Evolutionary conservation across 78 protist species (phyloP).

Genomic region (Goniomonas avonlea): DNA sequence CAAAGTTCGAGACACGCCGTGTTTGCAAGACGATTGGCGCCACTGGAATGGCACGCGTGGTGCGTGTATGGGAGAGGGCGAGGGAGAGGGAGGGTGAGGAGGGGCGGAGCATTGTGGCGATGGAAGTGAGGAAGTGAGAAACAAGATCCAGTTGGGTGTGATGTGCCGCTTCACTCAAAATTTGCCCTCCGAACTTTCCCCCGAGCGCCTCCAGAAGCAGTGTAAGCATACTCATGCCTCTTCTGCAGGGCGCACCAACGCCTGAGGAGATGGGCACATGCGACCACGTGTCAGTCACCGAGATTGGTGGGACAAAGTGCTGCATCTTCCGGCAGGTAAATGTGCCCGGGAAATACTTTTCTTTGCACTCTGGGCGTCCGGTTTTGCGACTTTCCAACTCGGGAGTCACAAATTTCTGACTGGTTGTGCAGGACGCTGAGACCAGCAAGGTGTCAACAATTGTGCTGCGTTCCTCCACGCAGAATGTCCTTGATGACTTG

Average conservation of each 20-base stretch:
- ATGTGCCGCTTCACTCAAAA: too few relatives aligned
- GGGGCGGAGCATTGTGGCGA: too few relatives aligned
- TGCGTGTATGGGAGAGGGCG: too few relatives aligned
- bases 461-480: conserved; percentile 88
- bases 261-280: conserved; percentile 82
- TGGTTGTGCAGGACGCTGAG: neutral
- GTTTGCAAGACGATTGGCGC: conserved; percentile 84
- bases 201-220: too few relatives aligned
- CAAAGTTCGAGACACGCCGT: conserved; percentile 95
- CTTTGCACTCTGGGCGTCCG: neutral
- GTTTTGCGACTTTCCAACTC: neutral
- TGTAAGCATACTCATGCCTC: too few relatives aligned
- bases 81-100: too few relatives aligned
- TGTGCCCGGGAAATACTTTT: too few relatives aligned
- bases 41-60: conserved; percentile 70
- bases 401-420: neutral
- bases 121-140: too few relatives aligned
- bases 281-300: conserved; percentile 48
- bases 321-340: conserved; percentile 65
- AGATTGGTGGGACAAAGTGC: conserved; percentile 61
- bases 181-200: too few relatives aligned
- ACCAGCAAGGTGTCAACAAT: conserved; percentile 93
- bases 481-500: conserved; percentile 88
- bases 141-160: too few relatives aligned
- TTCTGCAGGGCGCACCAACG: conserved; percentile 90